Percentiles rank a stretch among this genome's conserved stretches.
Conservation (phyloP, 257 asterid species). For the Coffea canephora region DNA sequence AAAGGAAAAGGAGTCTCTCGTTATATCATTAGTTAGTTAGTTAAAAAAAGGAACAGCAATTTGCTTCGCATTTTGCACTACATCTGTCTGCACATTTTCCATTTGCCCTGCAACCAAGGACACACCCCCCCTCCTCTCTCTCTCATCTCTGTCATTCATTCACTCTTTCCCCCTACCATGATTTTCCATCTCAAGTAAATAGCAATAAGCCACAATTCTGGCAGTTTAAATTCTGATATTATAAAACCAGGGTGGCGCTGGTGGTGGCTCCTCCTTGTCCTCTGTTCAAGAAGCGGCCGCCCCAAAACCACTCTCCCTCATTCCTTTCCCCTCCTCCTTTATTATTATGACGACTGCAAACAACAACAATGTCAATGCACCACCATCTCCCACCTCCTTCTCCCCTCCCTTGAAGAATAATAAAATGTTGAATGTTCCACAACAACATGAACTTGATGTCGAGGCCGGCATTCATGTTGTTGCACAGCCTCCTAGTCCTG, state of each 20-base stretch:
- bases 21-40: no score
- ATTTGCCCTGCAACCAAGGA: no score
- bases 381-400: slow-evolving; percentile 8
- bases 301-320: slow-evolving; percentile 35
- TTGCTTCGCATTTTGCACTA: no score
- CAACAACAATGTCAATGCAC: background rate
- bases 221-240: no score
- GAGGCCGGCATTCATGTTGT: slow-evolving; percentile 35
- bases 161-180: no score
- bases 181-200: no score
- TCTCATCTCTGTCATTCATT: no score
- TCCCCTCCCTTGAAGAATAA: slow-evolving; percentile 1
- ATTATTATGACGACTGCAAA: slow-evolving; percentile 17
- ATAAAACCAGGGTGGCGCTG: slow-evolving; percentile 2
- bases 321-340: background rate
- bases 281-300: slow-evolving; percentile 33
- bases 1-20: no score
- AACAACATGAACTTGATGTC: slow-evolving; percentile 27
- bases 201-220: no score
- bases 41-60: no score
- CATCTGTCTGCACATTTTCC: no score
- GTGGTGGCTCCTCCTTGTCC: slow-evolving; percentile 1
- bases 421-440: background rate
- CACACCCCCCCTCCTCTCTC: no score
- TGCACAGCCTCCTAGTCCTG: background rate